Evolutionary conservation across 768 basidiomycete genomes (phyloP).

Genomic region (Collybia nuda): DNA sequence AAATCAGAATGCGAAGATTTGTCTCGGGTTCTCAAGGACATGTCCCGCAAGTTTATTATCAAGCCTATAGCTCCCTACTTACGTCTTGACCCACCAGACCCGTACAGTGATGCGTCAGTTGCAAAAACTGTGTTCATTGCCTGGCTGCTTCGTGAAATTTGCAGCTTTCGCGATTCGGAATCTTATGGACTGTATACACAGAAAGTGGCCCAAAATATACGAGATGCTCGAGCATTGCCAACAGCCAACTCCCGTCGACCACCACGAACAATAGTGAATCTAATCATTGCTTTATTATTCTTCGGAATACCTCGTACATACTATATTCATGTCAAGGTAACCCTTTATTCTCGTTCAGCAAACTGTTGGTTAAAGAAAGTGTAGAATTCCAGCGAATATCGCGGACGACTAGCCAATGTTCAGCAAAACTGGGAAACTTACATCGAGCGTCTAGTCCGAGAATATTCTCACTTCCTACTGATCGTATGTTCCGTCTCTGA

Average conservation of each 20-base stretch:
- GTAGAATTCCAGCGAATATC: constrained; percentile 43
- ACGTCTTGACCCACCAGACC: constrained; percentile 18
- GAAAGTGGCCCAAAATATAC: constrained; percentile 24
- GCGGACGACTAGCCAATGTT: constrained; percentile 46
- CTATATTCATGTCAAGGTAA: constrained; percentile 43
- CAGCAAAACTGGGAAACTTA: constrained; percentile 50
- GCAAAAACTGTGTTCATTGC: constrained; percentile 45
- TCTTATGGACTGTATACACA: constrained; percentile 41
- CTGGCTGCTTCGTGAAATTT: constrained; percentile 52
- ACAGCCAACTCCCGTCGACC: constrained; percentile 13
- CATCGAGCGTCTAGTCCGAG: constrained; percentile 48
- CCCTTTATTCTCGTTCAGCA: background rate
- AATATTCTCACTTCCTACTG: constrained; percentile 57
- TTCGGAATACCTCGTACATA: constrained; percentile 57
- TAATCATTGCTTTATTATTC: constrained; percentile 42
- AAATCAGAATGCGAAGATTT: constrained; percentile 54
- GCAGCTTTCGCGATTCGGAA: constrained; percentile 47
- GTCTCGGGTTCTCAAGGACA: constrained; percentile 33
- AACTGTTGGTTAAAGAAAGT: background rate
- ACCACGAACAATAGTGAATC: constrained; percentile 24
- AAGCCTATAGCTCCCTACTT: background rate
- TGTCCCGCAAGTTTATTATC: constrained; percentile 26
- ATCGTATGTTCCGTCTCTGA: constrained; percentile 36
- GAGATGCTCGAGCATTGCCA: constrained; percentile 14
- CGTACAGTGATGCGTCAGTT: constrained; percentile 30